Conservation (phyloP, 2,329 filamentous ascomycete genomes). For the Botrytis fabae region DNA sequence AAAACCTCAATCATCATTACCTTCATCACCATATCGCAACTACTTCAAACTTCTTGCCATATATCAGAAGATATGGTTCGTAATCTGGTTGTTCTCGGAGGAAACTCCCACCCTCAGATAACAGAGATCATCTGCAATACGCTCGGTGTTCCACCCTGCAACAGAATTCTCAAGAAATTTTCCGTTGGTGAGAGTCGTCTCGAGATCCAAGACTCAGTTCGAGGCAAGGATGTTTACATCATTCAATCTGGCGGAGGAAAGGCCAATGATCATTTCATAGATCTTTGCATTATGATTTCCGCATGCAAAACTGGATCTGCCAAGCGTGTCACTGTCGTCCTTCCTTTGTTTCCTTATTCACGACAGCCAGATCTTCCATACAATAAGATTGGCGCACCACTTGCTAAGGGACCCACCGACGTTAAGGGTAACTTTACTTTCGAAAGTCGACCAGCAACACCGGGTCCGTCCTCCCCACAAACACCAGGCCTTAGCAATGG, state of each 20-base stretch:
- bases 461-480: constrained; percentile 68
- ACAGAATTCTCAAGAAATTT: constrained; percentile 87
- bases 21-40: constrained; percentile 7
- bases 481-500: constrained; percentile 56
- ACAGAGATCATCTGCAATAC: constrained; percentile 85
- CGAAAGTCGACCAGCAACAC: constrained; percentile 87
- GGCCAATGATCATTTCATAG: constrained; percentile 95
- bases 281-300: constrained; percentile 97
- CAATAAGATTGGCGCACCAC: constrained; percentile 89
- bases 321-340: constrained; percentile 86
- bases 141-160: constrained; percentile 81
- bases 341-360: constrained; percentile 95
- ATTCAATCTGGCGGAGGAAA: constrained; percentile 90
- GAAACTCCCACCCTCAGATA: constrained; percentile 87
- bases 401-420: constrained; percentile 65
- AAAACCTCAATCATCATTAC: not conserved
- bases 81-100: constrained; percentile 91
- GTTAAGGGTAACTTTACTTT: constrained; percentile 73
- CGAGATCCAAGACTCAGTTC: constrained; percentile 93
- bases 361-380: constrained; percentile 95
- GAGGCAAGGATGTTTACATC: constrained; percentile 98
- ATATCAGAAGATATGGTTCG: constrained; percentile 69
- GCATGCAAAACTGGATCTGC: constrained; percentile 95
- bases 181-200: constrained; percentile 92
- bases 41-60: not conserved